Base-by-base conservation (phyloP, 768 basidiomycete genomes). In the Ephemerocybe angulata region DNA sequence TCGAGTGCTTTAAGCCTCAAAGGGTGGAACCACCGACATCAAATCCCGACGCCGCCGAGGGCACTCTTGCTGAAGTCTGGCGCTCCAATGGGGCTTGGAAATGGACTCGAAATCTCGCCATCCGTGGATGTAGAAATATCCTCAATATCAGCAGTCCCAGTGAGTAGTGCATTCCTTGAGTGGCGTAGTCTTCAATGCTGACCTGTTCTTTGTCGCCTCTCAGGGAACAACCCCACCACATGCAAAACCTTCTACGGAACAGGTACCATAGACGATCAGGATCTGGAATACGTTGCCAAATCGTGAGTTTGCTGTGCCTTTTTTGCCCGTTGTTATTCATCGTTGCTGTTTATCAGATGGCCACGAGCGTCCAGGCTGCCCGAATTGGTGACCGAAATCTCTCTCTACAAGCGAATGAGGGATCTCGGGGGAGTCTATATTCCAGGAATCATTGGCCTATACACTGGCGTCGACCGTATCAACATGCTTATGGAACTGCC, bases 401-500 rank as follows among this genome's bases (percentile, higher is more conserved):
- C 76, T 4, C 63, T 86, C 1, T 82, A 80, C 68, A 77, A 78
- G 42, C 65, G 61, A 19, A 76, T 85, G 43, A 71, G 70, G 35
- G 62, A 75, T 1, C 70, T 85, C 0, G 83, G 85, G 62, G 84
- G 83, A 19, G 65, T 66, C 15, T 70, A 80, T 2, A 75, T 85
- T 3, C 82, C 85, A 0, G 62, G 69, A 35, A 64, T 87, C 53
- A 82, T 86, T 47, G 77, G 77, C 37, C 72, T 80, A 21, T 76
- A 76, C 63, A 56, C 72, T 21, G 65, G 68, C 57, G 61, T 72
- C 25, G 70, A 69, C 48, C 61, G 67, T 10, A 67, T 80, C 43
- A 73, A 73, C 60, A 62, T 79, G 5, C 65, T 76, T 12, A 79
- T 83, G 74, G 81, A 80, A 59, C 68, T 78, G 15, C 85, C 85